Evolutionary conservation across 2,329 filamentous ascomycete species (phyloP), one percentile per base, ranked within the genome.

Genomic region (Cadophora luteo-olivacea): DNA sequence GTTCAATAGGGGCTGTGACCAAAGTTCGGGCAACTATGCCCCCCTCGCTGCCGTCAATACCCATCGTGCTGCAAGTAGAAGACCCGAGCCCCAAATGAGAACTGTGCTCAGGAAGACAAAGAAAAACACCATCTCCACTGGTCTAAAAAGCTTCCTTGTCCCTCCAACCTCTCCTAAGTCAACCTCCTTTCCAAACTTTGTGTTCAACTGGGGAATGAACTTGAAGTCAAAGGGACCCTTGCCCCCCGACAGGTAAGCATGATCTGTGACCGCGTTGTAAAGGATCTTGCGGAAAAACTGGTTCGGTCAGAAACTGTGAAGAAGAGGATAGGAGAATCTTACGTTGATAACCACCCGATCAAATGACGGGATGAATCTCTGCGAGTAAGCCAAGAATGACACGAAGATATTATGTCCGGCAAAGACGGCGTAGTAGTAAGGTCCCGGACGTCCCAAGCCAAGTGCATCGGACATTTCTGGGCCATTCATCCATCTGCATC

Each of bases 381-480:
- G 65, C 4, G 29, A 14, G 22, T 33, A 32, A 38, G 65, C 65
- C 51, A 67, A 16, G n/a, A 29, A 14, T 1, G 38, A 36, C 22
- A 64, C 60, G 14, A 67, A 14, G 32, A 60, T 22, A 19, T 64
- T 64, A n/a, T 62, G 65, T 38, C 65, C 65, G 19, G 57, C 51
- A 36, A 67, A 67, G 3, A 61, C 60, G 24, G 19, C 41, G 33
- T 67, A 64, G 48, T 64, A 60, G 38, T 64, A 64, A 1, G 32
- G 24, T 11, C 65, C 38, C 8, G 60, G 61, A 19, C 51, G 33
- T n/a, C 52, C 61, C 51, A 67, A 48, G 11, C 57, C 51, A n/a
- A 67, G 61, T 16, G 65, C 65, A 61, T 67, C 65, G 16, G 24
- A 64, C 60, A 67, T 64, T 16, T 64, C 60, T 9, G 63, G 60